Evolutionary conservation across 1,284 basidiomycete genomes (phyloP), one percentile per base, ranked within the genome.

Genomic region (Rhodotorula sp.): DNA sequence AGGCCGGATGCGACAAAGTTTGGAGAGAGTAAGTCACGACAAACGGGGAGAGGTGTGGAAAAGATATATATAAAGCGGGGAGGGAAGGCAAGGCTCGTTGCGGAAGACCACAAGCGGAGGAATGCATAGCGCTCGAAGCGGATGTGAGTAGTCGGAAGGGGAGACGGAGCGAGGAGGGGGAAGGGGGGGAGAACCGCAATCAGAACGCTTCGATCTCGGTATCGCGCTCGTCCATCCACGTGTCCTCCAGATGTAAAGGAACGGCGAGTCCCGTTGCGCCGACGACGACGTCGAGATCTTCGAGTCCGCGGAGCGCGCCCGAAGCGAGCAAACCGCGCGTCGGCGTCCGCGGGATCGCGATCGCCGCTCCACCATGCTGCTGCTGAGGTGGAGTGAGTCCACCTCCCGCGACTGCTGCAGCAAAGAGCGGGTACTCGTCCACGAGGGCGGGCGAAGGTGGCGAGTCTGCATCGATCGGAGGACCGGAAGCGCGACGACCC

Each of bases 221-320:
- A 16, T 56, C 54, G 54, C 54, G 54, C 26, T 56, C 99, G 16
- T 88, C 92, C 0, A 91, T 99, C 87, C 97, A 99, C 81, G 97
- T 99, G 67, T 97, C 95, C 1, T 85, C 87, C 73, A 97, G 99
- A 82, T 96, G 92, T 0, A 97, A 96, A 81, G 86, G 99, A 63
- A 93, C 98, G 73, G 90, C 95, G 59, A 99, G 12, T n/a, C 97
- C 26, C 96, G 92, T 80, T 96, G 93, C n/a, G 93, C 95, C 6
- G 97, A 99, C 83, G 97, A 99, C 83, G 99, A 98, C 80, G 90
- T 98, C 83, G 99, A 99, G 84, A 95, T 99, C 70, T 98, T 99
- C 65, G 96, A 99, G 82, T 99, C 98, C 79, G 97, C 97, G 62
- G 97, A 99, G 82, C 99, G 97, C 81, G 97, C 98, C 83, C 92